Conservation (phyloP, 805 yeast genomes). For the Millerozyma miso region DNA sequence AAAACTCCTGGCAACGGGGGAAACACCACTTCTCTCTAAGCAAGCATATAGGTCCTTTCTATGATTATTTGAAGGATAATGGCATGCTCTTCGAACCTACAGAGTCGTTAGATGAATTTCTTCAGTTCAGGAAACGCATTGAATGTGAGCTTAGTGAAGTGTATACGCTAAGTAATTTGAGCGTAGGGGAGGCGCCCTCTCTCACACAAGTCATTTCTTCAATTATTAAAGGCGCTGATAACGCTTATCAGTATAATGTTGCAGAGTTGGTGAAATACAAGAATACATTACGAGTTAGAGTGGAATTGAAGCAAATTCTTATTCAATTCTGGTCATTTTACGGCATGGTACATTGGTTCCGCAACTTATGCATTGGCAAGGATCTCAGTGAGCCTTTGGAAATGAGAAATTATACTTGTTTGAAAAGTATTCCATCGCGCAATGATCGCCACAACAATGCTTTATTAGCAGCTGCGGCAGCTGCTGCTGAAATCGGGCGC, state of each 20-base stretch:
- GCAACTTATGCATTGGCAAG: constrained; percentile 29
- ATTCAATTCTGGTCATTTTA: constrained; percentile 41
- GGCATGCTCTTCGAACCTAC: constrained; percentile 38
- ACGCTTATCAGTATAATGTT: constrained; percentile 9
- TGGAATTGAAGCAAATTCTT: constrained; percentile 36
- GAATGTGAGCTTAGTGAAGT: constrained; percentile 21
- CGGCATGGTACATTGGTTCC: constrained; percentile 36
- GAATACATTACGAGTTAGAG: constrained; percentile 32
- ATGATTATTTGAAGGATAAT: constrained; percentile 22
- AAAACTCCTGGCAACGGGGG: constrained; percentile 12
- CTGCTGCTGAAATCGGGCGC: constrained; percentile 9
- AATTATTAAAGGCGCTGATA: constrained; percentile 16
- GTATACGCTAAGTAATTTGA: constrained; percentile 27
- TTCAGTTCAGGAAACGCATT: constrained; percentile 14
- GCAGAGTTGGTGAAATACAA: constrained; percentile 24
- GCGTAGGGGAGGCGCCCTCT: constrained; percentile 36
- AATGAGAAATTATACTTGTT: constrained; percentile 16
- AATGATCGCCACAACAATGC: constrained; percentile 17
- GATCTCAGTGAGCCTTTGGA: constrained; percentile 33
- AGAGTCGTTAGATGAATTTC: constrained; percentile 11
- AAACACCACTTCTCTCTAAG: constrained; percentile 6
- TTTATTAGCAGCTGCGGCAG: constrained; percentile 21
- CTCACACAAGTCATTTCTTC: constrained; percentile 19
- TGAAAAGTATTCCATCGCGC: constrained; percentile 24
- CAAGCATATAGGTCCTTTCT: constrained; percentile 14